A percentile compares a stretch with the other conserved stretches of the same genome.
Conservation (phyloP, 805 yeast species). For the Candida endomychidarum region DNA sequence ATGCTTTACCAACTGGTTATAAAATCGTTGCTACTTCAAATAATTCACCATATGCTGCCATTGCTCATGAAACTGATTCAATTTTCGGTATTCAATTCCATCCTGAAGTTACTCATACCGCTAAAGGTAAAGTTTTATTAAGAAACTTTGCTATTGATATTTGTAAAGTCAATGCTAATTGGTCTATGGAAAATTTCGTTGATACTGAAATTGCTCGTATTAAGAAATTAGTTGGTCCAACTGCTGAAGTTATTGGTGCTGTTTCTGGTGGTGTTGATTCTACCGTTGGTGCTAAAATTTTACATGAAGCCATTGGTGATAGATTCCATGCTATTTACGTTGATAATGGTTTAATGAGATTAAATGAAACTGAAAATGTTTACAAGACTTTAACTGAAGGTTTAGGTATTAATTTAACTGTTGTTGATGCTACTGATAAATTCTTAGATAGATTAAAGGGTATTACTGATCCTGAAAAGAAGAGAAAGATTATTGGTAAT, state of each 20-base stretch:
- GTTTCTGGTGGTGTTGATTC: constrained; percentile 99
- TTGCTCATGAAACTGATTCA: constrained; percentile 67
- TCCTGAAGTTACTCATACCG: constrained; percentile 97
- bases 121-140: constrained; percentile 82
- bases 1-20: constrained; percentile 86
- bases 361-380: constrained; percentile 86
- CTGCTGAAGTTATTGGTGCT: constrained; percentile 98
- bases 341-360: constrained; percentile 96
- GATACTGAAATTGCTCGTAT: constrained; percentile 95
- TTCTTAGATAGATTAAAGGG: constrained; percentile 86
- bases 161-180: constrained; percentile 83
- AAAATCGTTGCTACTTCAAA: constrained; percentile 85
- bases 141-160: constrained; percentile 91
- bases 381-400: constrained; percentile 89
- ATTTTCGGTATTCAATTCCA: constrained; percentile 98
- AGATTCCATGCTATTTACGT: constrained; percentile 98
- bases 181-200: constrained; percentile 98
- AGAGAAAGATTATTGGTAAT: constrained; percentile 97
- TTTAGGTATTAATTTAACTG: constrained; percentile 90
- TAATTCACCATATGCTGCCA: constrained; percentile 95
- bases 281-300: constrained; percentile 96
- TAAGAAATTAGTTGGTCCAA: constrained; percentile 88
- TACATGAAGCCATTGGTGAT: constrained; percentile 98
- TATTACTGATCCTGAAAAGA: constrained; percentile 97
- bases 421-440: constrained; percentile 90